Evolutionary conservation across 768 basidiomycete species (phyloP).

Genomic region (Galerina sulciceps): DNA sequence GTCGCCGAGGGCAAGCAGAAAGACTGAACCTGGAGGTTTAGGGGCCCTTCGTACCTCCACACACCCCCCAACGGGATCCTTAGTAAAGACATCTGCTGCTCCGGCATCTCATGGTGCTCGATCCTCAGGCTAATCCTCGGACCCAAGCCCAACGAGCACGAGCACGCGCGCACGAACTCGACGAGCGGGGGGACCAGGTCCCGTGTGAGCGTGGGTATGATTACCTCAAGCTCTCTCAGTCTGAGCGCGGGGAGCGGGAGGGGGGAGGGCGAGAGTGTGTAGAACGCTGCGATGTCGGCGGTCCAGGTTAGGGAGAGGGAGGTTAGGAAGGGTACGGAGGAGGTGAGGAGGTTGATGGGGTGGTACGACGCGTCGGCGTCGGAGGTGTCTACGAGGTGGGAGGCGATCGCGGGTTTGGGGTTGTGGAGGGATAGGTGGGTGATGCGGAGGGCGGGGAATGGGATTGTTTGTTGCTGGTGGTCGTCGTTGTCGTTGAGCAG

Average conservation of each 20-base stretch:
- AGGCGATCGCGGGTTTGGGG: neutral
- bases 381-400: neutral
- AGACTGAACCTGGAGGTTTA: slow-evolving; percentile 17
- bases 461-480: neutral
- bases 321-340: slow-evolving; percentile 7
- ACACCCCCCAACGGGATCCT: slow-evolving; percentile 24
- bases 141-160: too few relatives aligned
- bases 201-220: slow-evolving; percentile 28
- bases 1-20: neutral
- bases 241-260: slow-evolving; percentile 3
- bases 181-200: slow-evolving; percentile 30
- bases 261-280: slow-evolving; percentile 14
- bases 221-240: slow-evolving; percentile 17
- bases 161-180: slow-evolving; percentile 13
- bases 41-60: slow-evolving; percentile 30
- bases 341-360: slow-evolving; percentile 17
- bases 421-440: slow-evolving; percentile 19
- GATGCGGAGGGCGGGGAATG: slow-evolving; percentile 17
- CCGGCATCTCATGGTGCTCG: slow-evolving; percentile 29
- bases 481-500: neutral
- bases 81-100: slow-evolving; percentile 24
- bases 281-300: slow-evolving; percentile 7
- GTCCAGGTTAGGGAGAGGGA: slow-evolving; percentile 21
- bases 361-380: slow-evolving; percentile 5
- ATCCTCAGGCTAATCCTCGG: slow-evolving; percentile 23